These are phyloP conservation scores for Sphenostylis stenocarpa DNA, from an alignment of 306 rosid genomes.

Conservation along the genomic window DNA sequence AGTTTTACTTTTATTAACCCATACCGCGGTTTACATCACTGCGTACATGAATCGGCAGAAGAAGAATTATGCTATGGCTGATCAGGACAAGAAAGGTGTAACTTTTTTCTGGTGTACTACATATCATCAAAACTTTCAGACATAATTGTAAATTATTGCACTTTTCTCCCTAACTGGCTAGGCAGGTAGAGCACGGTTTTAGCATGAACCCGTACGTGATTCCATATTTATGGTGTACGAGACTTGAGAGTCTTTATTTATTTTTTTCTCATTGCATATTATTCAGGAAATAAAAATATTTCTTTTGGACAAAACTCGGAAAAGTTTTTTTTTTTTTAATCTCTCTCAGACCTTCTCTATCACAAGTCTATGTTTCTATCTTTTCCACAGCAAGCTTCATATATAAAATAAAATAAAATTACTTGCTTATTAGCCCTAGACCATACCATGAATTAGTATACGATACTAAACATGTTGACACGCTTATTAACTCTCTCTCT, in stretches of 20 bases:
- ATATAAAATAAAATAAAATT: background rate
- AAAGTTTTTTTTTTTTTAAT: background rate
- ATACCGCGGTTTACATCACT: background rate
- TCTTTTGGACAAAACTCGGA: background rate
- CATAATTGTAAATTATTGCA: background rate
- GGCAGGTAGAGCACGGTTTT: slow-evolving; percentile 3
- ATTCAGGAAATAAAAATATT: background rate
- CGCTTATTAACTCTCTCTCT: background rate
- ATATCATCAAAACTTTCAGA: slow-evolving; percentile 5
- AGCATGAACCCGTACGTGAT: slow-evolving; percentile 17
- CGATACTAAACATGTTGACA: background rate
- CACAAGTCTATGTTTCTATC: slow-evolving; percentile 13
- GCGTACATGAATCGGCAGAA: background rate
- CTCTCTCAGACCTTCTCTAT: background rate
- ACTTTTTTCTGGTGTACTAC: slow-evolving; percentile 10
- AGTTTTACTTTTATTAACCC: background rate
- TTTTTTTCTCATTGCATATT: background rate
- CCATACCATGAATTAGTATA: background rate
- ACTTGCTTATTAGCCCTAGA: background rate
- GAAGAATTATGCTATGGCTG: background rate
- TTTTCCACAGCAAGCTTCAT: background rate
- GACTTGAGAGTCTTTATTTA: background rate
- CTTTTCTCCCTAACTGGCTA: slow-evolving; percentile 13
- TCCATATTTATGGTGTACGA: slow-evolving; percentile 22
- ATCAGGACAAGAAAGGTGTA: background rate